These are phyloP conservation scores for Trichoderma citrinoviride DNA, from an alignment of 2,329 filamentous ascomycete species.

Conservation along the genomic window DNA sequence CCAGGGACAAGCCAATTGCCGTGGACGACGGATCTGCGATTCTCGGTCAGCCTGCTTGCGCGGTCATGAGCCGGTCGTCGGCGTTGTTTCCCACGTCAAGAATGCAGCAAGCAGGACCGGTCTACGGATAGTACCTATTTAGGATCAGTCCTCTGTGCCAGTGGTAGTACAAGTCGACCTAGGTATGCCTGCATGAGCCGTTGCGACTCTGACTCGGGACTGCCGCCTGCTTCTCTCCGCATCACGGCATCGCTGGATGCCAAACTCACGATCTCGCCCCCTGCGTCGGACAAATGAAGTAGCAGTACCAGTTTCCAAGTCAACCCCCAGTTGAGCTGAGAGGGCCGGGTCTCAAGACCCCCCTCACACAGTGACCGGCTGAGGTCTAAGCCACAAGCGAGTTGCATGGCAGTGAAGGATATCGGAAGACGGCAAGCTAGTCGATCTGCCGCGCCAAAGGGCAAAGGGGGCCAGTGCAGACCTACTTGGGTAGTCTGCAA, in stretches of 20 bases:
- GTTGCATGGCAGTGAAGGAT: background rate
- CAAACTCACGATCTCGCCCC: background rate
- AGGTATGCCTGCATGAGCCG: background rate
- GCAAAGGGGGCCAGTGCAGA: slow-evolving; percentile 1
- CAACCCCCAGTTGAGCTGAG: background rate
- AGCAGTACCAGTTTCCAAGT: too few relatives aligned
- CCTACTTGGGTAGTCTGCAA: background rate
- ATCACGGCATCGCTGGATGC: background rate
- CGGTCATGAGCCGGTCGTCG: background rate
- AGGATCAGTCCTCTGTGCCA: too few relatives aligned
- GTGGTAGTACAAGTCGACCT: background rate
- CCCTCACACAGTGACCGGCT: slow-evolving; percentile 7
- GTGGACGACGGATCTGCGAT: background rate
- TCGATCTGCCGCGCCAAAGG: background rate
- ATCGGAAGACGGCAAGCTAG: slow-evolving; percentile 17
- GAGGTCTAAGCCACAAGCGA: slow-evolving; percentile 17
- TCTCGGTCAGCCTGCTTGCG: background rate
- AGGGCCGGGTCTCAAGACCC: background rate
- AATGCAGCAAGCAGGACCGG: background rate
- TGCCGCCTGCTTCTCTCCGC: background rate
- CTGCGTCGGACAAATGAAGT: background rate
- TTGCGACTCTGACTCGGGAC: background rate
- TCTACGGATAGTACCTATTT: background rate
- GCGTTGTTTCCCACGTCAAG: background rate
- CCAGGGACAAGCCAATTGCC: background rate